phyloP scores from a whole-genome alignment of 768 basidiomycete genomes.

The Termitomyces sp. region DNA sequence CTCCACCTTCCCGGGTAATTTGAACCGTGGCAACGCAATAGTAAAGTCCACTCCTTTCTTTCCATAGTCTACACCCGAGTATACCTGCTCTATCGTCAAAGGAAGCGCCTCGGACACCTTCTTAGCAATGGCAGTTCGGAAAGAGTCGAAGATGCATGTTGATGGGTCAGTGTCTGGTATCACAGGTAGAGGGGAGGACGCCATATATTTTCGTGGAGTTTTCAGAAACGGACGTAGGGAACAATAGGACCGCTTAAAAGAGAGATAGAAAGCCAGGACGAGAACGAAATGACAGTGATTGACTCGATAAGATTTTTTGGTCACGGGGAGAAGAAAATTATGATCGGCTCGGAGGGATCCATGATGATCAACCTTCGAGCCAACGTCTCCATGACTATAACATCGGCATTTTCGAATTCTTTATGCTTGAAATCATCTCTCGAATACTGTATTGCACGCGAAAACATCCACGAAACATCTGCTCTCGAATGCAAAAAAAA shows the following conservation, averaged over 20 bases:
- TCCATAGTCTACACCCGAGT: constrained; percentile 81
- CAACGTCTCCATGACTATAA: too few species aligned
- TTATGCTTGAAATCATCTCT: too few species aligned
- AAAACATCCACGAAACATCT: too few species aligned
- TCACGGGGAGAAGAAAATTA: constrained; percentile 11
- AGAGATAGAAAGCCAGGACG: constrained; percentile 19
- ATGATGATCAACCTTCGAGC: too few species aligned
- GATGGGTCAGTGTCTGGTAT: constrained; percentile 54
- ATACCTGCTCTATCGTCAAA: constrained; percentile 73
- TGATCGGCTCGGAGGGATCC: constrained; percentile 10
- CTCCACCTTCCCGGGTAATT: constrained; percentile 78
- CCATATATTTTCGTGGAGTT: constrained; percentile 16
- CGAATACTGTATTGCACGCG: too few species aligned
- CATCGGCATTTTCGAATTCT: too few species aligned
- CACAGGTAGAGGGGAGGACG: constrained; percentile 25
- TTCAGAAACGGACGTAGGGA: constrained; percentile 4
- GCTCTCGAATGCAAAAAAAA: too few species aligned
- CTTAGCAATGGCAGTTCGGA: constrained; percentile 77
- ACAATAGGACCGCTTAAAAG: constrained; percentile 11
- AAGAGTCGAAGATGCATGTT: constrained; percentile 65
- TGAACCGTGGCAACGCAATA: constrained; percentile 87
- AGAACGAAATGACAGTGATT: constrained; percentile 2
- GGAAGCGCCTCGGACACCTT: constrained; percentile 62
- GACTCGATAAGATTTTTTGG: constrained; percentile 18
- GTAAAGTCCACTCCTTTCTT: constrained; percentile 95